Conservation (phyloP, 2,329 filamentous ascomycete genomes). For the Sporothrix pallida region DNA sequence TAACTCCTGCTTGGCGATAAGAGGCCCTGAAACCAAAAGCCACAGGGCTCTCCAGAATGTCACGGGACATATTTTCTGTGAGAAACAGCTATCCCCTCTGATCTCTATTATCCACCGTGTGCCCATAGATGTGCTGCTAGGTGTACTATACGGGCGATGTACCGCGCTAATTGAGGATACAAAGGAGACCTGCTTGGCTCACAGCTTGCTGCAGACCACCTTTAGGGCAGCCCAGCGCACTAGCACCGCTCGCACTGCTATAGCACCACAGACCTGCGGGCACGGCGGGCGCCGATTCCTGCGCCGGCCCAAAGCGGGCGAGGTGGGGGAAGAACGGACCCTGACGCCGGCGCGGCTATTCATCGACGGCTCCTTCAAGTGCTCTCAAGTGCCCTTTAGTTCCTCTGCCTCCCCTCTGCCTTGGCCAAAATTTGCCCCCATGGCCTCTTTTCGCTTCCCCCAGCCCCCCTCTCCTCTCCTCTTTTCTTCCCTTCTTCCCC, state of each 20-base stretch:
- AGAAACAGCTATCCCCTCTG: too few relatives aligned
- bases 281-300: neutral
- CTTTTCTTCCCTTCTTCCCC: neutral
- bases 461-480: neutral
- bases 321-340: neutral
- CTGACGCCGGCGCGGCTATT: neutral
- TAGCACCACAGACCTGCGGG: neutral
- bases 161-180: conserved; percentile 3
- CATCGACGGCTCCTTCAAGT: neutral
- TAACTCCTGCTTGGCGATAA: too few relatives aligned
- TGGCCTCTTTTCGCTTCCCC: neutral
- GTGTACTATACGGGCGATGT: neutral
- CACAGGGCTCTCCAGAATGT: too few relatives aligned
- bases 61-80: too few relatives aligned
- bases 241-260: neutral
- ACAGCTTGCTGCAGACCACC: too few relatives aligned
- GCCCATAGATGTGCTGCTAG: too few relatives aligned
- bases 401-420: neutral
- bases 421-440: neutral
- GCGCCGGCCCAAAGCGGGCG: neutral
- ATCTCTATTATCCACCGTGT: too few relatives aligned
- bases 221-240: too few relatives aligned
- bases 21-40: neutral
- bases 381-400: neutral
- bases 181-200: neutral